Evolutionary conservation across 2,329 filamentous ascomycete genomes (phyloP), one percentile per base, ranked within the genome.

Genomic region (Fusarium chlamydosporum): DNA sequence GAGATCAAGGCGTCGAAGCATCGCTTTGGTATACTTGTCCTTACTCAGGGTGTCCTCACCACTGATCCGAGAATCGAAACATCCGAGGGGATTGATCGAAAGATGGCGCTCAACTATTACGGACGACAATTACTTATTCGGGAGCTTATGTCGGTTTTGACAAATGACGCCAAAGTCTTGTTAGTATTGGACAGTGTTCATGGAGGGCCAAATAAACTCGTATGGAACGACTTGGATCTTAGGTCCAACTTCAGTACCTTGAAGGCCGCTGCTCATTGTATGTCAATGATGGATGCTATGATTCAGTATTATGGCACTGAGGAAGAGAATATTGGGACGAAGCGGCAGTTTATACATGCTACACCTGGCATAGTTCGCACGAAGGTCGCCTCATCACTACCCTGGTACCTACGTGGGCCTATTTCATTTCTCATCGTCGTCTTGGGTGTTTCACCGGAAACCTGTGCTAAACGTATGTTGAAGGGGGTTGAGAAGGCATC

Each of bases 101-200:
- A 83, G 65, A 79, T 84, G 75, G 78, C 77, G 0, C 73, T 84
- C n/a, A 81, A 83, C 56, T 83, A 81, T 64, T 84, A 84, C 59
- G 79, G 81, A 16, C 79, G 77, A 13, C 81, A 83, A 64, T 77
- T 82, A 0, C 79, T 84, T 15, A 78, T 83, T 23, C 71, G 75
- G 15, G 79, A 82, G 37, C 74, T 85, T 6, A 62, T 79, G 1
- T 81, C 82, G 0, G 68, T 74, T 0, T 67, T 83, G n/a, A 76
- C 70, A 33, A 66, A 73, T 0, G 74, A 78, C n/a, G 75, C 79
- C 7, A 80, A 77, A 29, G 79, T 83, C 6, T 61, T 83, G 56
- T 76, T 80, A 6, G 79, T 84, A 2, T 71, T 81, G 0, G 78
- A 79, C 29, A 65, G 74, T 1, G 33, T 35, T 4, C 31, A 45